Conservation (phyloP, 306 rosid species). For the Dryas drummondii region DNA sequence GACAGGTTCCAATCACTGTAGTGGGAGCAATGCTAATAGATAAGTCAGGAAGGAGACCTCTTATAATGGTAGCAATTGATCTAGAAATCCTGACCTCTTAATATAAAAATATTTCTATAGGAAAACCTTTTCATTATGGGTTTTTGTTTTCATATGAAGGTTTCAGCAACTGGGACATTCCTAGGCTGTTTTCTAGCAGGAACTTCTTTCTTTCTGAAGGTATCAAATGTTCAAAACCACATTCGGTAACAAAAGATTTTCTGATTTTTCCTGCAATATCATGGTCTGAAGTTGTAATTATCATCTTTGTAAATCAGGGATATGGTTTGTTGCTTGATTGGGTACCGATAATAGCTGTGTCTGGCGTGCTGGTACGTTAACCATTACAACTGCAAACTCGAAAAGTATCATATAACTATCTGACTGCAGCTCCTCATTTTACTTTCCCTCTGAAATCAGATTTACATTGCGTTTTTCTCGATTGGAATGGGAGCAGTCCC, state of each 20-base stretch:
- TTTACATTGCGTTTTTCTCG: conserved; percentile 62
- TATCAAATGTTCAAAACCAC: background rate
- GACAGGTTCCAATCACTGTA: conserved; percentile 50
- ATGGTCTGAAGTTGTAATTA: conserved; percentile 2
- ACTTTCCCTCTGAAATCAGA: conserved; percentile 38
- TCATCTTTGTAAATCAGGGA: conserved; percentile 24
- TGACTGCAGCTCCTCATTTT: background rate
- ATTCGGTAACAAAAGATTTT: background rate
- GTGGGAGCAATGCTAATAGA: conserved; percentile 45
- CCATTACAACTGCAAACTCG: conserved; percentile 7
- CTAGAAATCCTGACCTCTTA: background rate
- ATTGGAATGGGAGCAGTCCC: conserved; percentile 85
- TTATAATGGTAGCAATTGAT: conserved; percentile 40
- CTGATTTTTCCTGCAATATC: background rate
- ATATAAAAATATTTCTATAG: background rate
- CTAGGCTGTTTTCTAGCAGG: conserved; percentile 50
- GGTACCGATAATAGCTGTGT: conserved; percentile 36
- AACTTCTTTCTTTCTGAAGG: conserved; percentile 48
- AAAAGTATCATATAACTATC: background rate
- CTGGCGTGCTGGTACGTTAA: conserved; percentile 39
- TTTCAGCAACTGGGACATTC: conserved; percentile 54
- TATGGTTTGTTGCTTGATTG: conserved; percentile 27
- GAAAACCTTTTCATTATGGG: background rate
- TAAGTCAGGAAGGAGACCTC: conserved; percentile 50
- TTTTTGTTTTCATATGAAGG: conserved; percentile 32